Percentiles rank a stretch among this genome's conserved stretches.
Evolutionary conservation across 2,329 filamentous ascomycete genomes (phyloP).

Genomic region (Fusarium acutatum): DNA sequence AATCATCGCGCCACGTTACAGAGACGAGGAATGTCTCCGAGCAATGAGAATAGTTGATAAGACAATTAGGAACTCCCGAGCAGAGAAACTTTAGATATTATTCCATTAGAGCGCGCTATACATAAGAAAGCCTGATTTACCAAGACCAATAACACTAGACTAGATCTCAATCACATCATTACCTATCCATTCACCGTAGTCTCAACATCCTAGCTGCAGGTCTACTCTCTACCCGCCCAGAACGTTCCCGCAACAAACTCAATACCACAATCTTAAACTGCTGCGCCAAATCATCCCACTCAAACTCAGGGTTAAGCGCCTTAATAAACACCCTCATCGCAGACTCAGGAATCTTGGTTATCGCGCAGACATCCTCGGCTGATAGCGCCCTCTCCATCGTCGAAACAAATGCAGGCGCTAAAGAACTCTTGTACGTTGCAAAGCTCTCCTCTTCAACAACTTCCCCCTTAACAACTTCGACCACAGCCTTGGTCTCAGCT

Average conservation of each 20-base stretch:
- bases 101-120: too few species aligned
- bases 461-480: rapidly evolving
- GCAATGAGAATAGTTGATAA: constrained; percentile 33
- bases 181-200: not conserved
- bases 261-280: constrained; percentile 4
- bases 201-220: not conserved
- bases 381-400: not conserved
- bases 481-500: rapidly evolving
- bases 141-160: not conserved
- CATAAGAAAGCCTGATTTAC: not conserved
- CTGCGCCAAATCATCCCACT: not conserved
- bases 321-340: not conserved
- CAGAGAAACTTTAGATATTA: not conserved
- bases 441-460: rapidly evolving
- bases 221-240: not conserved
- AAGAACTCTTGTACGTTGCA: not conserved
- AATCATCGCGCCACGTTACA: constrained; percentile 26
- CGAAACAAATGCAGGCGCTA: not conserved
- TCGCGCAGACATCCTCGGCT: not conserved
- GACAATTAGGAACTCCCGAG: not conserved
- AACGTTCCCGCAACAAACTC: not conserved
- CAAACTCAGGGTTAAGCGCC: not conserved
- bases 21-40: constrained; percentile 35
- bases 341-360: not conserved
- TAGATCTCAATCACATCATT: not conserved